phyloP scores from a whole-genome alignment of 306 rosid species.

The Glycine soja region DNA sequence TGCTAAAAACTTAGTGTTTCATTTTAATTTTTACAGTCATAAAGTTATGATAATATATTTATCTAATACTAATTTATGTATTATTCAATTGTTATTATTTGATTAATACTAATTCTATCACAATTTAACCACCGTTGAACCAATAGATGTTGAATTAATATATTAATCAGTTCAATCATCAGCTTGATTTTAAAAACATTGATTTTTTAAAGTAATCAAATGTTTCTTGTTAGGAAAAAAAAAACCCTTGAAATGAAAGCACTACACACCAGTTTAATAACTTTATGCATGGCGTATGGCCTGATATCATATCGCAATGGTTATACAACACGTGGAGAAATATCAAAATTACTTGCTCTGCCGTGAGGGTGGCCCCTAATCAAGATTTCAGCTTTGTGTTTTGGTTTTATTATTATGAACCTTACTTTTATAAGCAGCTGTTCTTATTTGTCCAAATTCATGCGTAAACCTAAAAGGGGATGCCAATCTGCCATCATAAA shows the following conservation, averaged over 20 bases:
- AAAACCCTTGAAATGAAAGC: not conserved
- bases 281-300: conserved; percentile 42
- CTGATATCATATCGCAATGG: conserved; percentile 9
- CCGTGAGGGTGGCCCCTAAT: conserved; percentile 25
- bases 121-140: too few species aligned
- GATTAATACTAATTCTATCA: too few species aligned
- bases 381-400: conserved; percentile 1
- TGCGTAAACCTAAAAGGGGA: conserved; percentile 31
- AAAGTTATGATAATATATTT: too few species aligned
- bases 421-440: conserved; percentile 37
- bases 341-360: conserved; percentile 15
- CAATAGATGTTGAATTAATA: too few species aligned
- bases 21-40: too few species aligned
- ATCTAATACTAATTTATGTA: too few species aligned
- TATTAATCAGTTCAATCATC: too few species aligned
- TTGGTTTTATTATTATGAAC: not conserved
- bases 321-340: conserved; percentile 46
- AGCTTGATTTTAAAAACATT: too few species aligned
- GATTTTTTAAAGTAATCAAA: too few species aligned
- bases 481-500: conserved; percentile 40
- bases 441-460: conserved; percentile 30
- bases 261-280: not conserved
- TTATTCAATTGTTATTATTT: too few species aligned
- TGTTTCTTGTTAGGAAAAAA: too few species aligned
- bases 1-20: too few species aligned